These are phyloP conservation scores for Globisporangium camurandrum DNA, from an alignment of 352 stramenopile species.

Conservation along the genomic window DNA sequence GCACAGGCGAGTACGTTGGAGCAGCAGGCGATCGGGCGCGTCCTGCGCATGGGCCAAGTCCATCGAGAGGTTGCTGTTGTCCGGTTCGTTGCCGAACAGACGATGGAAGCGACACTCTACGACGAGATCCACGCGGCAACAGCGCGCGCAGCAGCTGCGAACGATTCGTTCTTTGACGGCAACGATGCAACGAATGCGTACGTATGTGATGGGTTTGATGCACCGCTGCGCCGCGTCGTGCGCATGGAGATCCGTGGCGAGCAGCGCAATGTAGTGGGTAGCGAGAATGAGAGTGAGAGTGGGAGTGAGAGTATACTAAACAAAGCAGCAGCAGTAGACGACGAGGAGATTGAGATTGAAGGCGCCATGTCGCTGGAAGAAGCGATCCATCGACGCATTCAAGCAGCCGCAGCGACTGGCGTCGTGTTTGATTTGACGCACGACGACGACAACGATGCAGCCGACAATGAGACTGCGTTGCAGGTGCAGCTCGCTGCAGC, in stretches of 20 bases:
- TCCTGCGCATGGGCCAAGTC: constrained; percentile 82
- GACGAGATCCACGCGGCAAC: constrained; percentile 61
- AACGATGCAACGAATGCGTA: constrained; percentile 30
- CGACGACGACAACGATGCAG: constrained; percentile 26
- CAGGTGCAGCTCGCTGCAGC: constrained; percentile 23
- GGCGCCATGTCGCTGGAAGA: constrained; percentile 69
- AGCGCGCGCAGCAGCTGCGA: constrained; percentile 28
- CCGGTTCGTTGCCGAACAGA: constrained; percentile 66
- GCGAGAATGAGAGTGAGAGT: too few relatives aligned
- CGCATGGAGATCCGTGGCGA: constrained; percentile 36
- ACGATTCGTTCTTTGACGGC: constrained; percentile 69
- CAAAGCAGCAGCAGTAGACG: constrained; percentile 8
- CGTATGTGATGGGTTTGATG: constrained; percentile 46
- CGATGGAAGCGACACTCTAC: constrained; percentile 66
- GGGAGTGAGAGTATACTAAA: too few relatives aligned
- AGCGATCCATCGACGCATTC: constrained; percentile 50
- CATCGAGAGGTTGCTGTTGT: constrained; percentile 60
- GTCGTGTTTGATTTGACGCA: constrained; percentile 67
- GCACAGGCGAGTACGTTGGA: constrained; percentile 73
- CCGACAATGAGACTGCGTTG: constrained; percentile 13
- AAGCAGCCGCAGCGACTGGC: constrained; percentile 39
- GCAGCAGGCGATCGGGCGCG: constrained; percentile 76
- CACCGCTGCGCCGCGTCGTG: constrained; percentile 44
- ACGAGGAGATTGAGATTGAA: constrained; percentile 64
- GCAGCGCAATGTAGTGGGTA: too few relatives aligned